Evolutionary conservation across 2,329 filamentous ascomycete species (phyloP), one percentile per base, ranked within the genome.

Genomic region (Bisporella sp.): DNA sequence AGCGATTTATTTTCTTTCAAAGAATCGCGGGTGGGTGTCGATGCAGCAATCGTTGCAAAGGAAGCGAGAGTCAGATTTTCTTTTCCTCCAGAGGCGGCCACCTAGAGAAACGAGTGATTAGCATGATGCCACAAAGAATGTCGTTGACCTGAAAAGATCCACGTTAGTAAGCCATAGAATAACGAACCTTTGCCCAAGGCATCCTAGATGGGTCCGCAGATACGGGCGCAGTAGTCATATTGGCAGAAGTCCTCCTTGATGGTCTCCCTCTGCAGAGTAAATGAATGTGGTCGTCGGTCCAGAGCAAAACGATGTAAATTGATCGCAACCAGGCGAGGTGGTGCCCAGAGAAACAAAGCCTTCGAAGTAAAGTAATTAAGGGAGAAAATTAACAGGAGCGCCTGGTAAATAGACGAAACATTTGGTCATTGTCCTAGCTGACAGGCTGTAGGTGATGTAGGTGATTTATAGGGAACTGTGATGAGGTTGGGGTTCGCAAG

Each of bases 151-250:
- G 45, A 30, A 40, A 41, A 21, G 52, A 45, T 39, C 30, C 45
- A 49, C 12, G 41, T 32, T 30, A 32, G 46, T 41, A 32, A 11
- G 37, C 4, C 31, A 45, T 21, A 21, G 21, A 21, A 21, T 39
- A 53, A 61, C 73, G 52, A 72, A 88, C 86, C 78, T 87, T 89
- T 69, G 86, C 86, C 74, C 90, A 90, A 41, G 85, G 88, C 60
- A 84, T 77, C 68, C 80, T 82, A 48, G 71, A 70, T 49, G 70
- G 70, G 51, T 77, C 75, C 55, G 73, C 62, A 59, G 73, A 67
- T 61, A 65, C 63, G 51, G 71, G 70, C 49, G 71, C 65, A 44
- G 73, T 69, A 54, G 75, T 71, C 75, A 79, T 79, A 29, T 50
- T 59, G 40, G 48, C 53, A 43, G 41, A 45, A 53, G 31, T 51